These are phyloP conservation scores for Psidium friedrichsthalianum DNA, from an alignment of 345 rosid genomes.

Conservation along the genomic window DNA sequence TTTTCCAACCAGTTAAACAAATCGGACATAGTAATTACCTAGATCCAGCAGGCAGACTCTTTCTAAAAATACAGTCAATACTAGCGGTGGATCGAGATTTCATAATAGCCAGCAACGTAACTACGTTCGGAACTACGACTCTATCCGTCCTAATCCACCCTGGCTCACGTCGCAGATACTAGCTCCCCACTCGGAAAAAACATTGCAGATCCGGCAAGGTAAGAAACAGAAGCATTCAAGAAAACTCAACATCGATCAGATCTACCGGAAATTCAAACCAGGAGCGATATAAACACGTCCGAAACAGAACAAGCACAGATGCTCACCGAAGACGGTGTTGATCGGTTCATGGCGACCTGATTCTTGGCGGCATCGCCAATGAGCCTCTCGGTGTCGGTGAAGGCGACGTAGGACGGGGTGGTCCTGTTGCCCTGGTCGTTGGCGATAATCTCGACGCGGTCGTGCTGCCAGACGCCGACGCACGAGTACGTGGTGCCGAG, in stretches of 20 bases:
- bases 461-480: slow-evolving; percentile 57
- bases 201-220: background rate
- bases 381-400: slow-evolving; percentile 40
- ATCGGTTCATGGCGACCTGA: slow-evolving; percentile 50
- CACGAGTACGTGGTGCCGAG: slow-evolving; percentile 53
- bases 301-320: background rate
- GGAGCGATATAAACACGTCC: background rate
- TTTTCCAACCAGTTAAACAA: background rate
- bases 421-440: slow-evolving; percentile 49
- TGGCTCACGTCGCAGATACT: background rate
- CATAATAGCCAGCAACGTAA: background rate
- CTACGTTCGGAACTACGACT: background rate
- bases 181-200: background rate
- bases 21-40: background rate
- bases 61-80: background rate
- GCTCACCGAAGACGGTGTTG: slow-evolving; percentile 33
- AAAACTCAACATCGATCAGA: background rate
- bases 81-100: background rate
- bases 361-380: slow-evolving; percentile 61
- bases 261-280: background rate
- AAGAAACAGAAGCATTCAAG: background rate
- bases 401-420: slow-evolving; percentile 46
- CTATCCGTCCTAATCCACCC: background rate
- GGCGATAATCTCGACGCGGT: slow-evolving; percentile 51
- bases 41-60: background rate